Evolutionary conservation across 202 grass and related monocot species (phyloP).

Genomic region (Setaria italica): DNA sequence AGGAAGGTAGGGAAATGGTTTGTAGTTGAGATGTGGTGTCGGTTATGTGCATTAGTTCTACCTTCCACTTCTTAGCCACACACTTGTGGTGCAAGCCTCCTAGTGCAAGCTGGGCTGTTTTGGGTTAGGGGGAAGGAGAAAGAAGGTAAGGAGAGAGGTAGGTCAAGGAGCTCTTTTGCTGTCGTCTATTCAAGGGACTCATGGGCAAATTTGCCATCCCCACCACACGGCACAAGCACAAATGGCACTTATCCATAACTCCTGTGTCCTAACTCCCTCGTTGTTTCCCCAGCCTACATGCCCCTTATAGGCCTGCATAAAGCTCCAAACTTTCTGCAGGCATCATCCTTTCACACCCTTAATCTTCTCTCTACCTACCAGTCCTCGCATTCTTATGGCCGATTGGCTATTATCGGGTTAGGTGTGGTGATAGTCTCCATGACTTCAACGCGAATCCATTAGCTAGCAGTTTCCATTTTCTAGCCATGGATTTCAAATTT

Average conservation of each 20-base stretch:
- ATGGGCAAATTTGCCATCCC: constrained; percentile 29
- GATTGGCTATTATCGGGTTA: constrained; percentile 45
- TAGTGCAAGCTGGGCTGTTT: constrained; percentile 54
- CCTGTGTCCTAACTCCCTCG: constrained; percentile 49
- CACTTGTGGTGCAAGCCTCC: constrained; percentile 64
- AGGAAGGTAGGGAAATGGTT: constrained; percentile 59
- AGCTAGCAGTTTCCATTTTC: constrained; percentile 17
- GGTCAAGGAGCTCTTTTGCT: constrained; percentile 56
- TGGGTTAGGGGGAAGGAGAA: constrained; percentile 48
- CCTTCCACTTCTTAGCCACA: constrained; percentile 64
- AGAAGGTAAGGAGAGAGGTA: constrained; percentile 57
- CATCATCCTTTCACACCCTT: constrained; percentile 40
- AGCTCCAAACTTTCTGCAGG: constrained; percentile 50
- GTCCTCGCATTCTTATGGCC: constrained; percentile 45
- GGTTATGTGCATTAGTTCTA: constrained; percentile 64
- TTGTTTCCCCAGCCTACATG: constrained; percentile 57
- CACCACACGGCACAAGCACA: constrained; percentile 51
- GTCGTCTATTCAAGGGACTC: constrained; percentile 41
- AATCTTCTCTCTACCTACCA: constrained; percentile 60
- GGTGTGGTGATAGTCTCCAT: constrained; percentile 50
- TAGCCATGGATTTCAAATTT: constrained; percentile 37
- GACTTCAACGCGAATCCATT: constrained; percentile 45
- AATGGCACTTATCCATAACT: constrained; percentile 49
- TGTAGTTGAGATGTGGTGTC: constrained; percentile 49
- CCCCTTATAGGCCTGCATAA: constrained; percentile 57